Percentiles rank a stretch among this genome's conserved stretches.
Conservation (phyloP, 1,284 basidiomycete genomes). For the Leccinum holopus region DNA sequence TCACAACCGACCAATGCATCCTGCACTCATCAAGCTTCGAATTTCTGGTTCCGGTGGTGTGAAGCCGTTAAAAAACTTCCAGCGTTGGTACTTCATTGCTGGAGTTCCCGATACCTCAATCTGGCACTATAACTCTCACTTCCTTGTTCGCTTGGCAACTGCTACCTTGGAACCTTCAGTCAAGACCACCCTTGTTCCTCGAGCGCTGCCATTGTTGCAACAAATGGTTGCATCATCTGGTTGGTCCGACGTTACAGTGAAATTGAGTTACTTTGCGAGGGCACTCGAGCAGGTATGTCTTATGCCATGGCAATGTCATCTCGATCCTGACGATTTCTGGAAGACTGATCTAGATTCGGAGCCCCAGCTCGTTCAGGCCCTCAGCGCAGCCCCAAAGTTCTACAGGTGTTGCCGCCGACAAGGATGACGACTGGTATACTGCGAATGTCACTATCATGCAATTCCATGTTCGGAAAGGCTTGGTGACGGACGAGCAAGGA, state of each 20-base stretch:
- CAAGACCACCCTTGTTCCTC: constrained; percentile 65
- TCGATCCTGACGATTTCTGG: constrained; percentile 21
- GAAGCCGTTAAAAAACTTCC: too few species aligned
- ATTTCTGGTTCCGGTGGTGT: too few species aligned
- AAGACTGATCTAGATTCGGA: constrained; percentile 77
- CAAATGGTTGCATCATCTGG: constrained; percentile 80
- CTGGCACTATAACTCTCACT: constrained; percentile 33
- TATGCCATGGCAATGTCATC: neutral
- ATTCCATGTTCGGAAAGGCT: constrained; percentile 87
- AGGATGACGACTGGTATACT: constrained; percentile 82
- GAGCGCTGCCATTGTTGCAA: constrained; percentile 81
- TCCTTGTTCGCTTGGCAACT: constrained; percentile 87
- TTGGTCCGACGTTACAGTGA: constrained; percentile 94
- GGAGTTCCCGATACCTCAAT: too few species aligned
- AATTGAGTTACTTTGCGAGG: constrained; percentile 85
- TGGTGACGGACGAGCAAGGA: constrained; percentile 71
- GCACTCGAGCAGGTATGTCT: constrained; percentile 73
- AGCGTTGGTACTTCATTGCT: too few species aligned
- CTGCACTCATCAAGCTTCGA: too few species aligned
- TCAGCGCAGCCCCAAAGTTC: constrained; percentile 82
- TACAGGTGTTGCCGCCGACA: constrained; percentile 87
- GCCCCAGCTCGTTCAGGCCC: constrained; percentile 63
- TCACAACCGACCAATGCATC: too few species aligned
- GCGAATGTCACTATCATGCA: constrained; percentile 80
- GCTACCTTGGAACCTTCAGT: constrained; percentile 66